Evolutionary conservation across 768 basidiomycete genomes (phyloP), one percentile per base, ranked within the genome.

Genomic region (Peribolospora kevripleyi): DNA sequence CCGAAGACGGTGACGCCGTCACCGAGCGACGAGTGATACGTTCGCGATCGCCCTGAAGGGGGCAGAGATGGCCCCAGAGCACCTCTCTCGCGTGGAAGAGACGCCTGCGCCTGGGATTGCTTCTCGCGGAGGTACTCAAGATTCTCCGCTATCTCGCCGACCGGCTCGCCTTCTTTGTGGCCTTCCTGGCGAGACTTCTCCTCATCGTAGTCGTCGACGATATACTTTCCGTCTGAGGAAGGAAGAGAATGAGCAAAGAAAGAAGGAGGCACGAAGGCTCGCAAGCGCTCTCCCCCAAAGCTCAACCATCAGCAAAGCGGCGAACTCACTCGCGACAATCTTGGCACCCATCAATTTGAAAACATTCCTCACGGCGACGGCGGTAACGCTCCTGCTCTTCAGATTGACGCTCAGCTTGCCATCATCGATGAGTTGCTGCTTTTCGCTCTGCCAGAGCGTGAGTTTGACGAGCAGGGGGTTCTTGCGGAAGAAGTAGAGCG

Each of bases 191-290:
- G 74, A 0, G 76, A 76, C 55, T 82, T 82, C 46, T 81, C 82
- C 67, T 98, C 93, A 68, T 85, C 86, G 66, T 98, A 98, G 69
- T 97, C 93, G 64, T 97, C 93, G 6, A 76, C 75, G 1, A 97
- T 80, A 82, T 88, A 91, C 64, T 76, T 73, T 0, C 91, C 93
- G 55, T 87, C 90, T 93, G 54, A n/a, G n/a, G n/a, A n/a, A n/a
- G n/a, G n/a, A 6, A 48, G 42, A 3, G 13, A 3, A 55, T 14
- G 58, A 46, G 39, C 52, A 41, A 7, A 48, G 0, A 42, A 3
- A 11, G 10, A 47, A 37, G 39, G 6, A 8, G 37, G 25, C 37
- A 50, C 5, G 36, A 10, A 42, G 25, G 25, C 40, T 11, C 9
- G 4, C 5, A 54, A 48, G 58, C 41, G 7, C 9, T 40, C 13